Evolutionary conservation across 1,139 yeast genomes (phyloP).

Genomic region (Petasospora rhodanensis): DNA sequence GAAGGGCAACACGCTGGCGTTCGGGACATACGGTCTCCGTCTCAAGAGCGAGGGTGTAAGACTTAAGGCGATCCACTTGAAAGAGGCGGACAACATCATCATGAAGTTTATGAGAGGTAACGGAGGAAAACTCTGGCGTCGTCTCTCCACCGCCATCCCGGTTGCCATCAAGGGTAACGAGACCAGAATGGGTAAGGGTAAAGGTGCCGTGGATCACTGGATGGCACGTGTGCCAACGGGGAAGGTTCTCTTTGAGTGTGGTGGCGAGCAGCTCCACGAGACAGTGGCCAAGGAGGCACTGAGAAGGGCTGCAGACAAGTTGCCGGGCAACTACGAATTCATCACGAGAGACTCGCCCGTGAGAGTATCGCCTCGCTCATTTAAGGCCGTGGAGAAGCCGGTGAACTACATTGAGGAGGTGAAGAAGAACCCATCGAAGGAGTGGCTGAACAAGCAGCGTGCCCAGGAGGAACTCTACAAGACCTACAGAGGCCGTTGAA

Average conservation of each 20-base stretch:
- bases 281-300: conserved; percentile 88
- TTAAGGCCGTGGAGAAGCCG: conserved; percentile 37
- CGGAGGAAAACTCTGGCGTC: conserved; percentile 66
- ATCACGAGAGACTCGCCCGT: conserved; percentile 62
- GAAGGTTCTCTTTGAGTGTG: conserved; percentile 81
- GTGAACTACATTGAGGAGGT: conserved; percentile 53
- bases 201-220: conserved; percentile 97
- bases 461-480: conserved; percentile 48
- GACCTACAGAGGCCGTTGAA: conserved; percentile 53
- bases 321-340: conserved; percentile 91
- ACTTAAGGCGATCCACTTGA: conserved; percentile 82
- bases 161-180: conserved; percentile 97
- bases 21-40: conserved; percentile 85
- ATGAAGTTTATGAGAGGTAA: conserved; percentile 76
- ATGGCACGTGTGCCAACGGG: conserved; percentile 96
- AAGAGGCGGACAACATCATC: conserved; percentile 85
- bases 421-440: conserved; percentile 62
- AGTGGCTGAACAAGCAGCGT: conserved; percentile 45
- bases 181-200: conserved; percentile 99
- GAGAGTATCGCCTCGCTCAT: conserved; percentile 62
- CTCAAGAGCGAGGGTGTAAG: conserved; percentile 83
- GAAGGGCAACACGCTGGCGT: conserved; percentile 77
- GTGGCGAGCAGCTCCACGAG: conserved; percentile 70
- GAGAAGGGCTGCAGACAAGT: conserved; percentile 84
- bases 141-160: conserved; percentile 81